These are phyloP conservation scores for Mentha longifolia DNA, from an alignment of 257 asterid species.

Conservation along the genomic window DNA sequence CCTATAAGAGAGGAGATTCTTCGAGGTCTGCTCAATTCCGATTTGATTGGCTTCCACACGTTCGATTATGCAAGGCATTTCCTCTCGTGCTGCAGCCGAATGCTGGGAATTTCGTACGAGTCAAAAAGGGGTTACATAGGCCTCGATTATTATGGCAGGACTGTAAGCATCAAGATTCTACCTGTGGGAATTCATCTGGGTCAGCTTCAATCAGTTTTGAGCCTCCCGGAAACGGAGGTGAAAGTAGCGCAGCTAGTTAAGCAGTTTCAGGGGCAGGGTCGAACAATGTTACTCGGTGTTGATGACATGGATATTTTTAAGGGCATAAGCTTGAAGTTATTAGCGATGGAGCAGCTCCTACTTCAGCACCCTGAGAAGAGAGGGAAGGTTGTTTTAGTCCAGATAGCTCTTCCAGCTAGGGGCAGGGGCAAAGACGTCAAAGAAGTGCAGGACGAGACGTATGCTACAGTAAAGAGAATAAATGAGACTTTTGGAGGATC, in stretches of 20 bases:
- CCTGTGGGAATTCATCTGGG: conserved; percentile 95
- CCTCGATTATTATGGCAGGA: conserved; percentile 86
- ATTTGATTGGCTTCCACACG: conserved; percentile 87
- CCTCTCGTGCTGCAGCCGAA: conserved; percentile 87
- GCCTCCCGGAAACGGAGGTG: conserved; percentile 61
- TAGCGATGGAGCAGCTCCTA: conserved; percentile 87
- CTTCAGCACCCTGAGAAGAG: conserved; percentile 79
- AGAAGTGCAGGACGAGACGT: conserved; percentile 81
- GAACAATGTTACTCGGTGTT: conserved; percentile 78
- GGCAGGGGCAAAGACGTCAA: conserved; percentile 83
- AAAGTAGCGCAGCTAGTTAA: conserved; percentile 67
- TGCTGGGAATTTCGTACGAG: conserved; percentile 82
- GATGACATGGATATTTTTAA: conserved; percentile 94
- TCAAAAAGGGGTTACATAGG: conserved; percentile 92
- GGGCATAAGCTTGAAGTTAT: conserved; percentile 78
- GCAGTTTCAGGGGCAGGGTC: conserved; percentile 59
- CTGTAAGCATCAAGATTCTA: conserved; percentile 87
- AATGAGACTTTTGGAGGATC: conserved; percentile 72
- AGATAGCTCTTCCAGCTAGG: conserved; percentile 91
- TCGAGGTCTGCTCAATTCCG: conserved; percentile 74
- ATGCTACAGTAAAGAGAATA: conserved; percentile 71
- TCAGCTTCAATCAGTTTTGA: conserved; percentile 77
- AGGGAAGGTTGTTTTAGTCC: conserved; percentile 88
- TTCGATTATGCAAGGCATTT: conserved; percentile 90
- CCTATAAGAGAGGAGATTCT: conserved; percentile 82